Conservation (phyloP, 192 early-diverging fungal genomes). For the Umbelopsis sp. region DNA sequence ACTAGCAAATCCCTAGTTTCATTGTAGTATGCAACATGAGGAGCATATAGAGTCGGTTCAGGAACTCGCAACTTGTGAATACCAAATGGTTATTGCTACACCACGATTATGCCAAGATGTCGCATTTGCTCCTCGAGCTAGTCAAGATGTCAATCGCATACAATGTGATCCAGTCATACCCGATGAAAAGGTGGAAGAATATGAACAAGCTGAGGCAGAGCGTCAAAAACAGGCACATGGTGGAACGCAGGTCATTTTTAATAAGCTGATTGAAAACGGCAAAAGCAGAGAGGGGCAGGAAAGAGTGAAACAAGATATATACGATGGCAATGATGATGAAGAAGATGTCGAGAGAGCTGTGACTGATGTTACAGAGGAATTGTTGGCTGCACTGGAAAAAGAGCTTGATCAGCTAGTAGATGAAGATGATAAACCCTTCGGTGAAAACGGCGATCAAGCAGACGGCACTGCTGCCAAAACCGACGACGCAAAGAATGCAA, state of each 20-base stretch:
- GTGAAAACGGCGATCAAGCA: background rate
- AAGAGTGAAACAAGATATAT: no score
- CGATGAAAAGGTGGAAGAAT: slow-evolving; percentile 36
- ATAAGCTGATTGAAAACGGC: no score
- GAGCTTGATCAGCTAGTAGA: no score
- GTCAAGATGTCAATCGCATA: slow-evolving; percentile 57
- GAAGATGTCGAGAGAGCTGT: no score
- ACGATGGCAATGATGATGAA: no score
- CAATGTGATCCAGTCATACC: slow-evolving; percentile 65
- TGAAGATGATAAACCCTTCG: no score
- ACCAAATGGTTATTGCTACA: slow-evolving; percentile 79
- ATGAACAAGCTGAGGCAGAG: background rate
- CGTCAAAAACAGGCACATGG: background rate
- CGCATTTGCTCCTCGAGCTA: slow-evolving; percentile 47
- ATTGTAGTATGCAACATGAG: slow-evolving; percentile 63
- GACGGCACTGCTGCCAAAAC: background rate
- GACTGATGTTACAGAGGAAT: no score
- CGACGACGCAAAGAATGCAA: background rate
- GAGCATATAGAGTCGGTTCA: slow-evolving; percentile 68
- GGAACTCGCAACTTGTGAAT: slow-evolving; percentile 74
- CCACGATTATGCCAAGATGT: slow-evolving; percentile 70
- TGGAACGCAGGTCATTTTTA: no score
- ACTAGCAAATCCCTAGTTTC: slow-evolving; percentile 55
- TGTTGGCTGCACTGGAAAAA: no score
- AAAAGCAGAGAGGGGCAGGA: no score